phyloP scores from a whole-genome alignment of 179 eudicot species.

The Beta macrorhiza region DNA sequence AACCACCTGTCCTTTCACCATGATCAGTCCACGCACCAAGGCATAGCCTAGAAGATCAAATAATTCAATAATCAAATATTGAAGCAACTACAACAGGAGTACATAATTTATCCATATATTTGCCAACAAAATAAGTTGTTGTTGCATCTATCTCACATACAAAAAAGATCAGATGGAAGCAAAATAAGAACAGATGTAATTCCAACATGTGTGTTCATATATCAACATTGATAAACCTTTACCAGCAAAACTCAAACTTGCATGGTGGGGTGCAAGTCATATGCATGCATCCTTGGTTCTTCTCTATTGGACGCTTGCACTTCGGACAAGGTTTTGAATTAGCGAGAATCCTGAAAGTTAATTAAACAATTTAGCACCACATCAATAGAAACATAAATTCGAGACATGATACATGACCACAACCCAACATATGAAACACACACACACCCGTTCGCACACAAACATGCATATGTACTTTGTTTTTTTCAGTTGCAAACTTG shows the following conservation, averaged over 20 bases:
- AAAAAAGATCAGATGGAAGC: not conserved
- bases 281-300: slow-evolving; percentile 78
- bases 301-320: slow-evolving; percentile 85
- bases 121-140: not conserved
- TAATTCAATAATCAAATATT: not conserved
- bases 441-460: too few relatives aligned
- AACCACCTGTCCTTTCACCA: slow-evolving; percentile 84
- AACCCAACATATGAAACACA: too few relatives aligned
- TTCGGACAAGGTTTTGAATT: slow-evolving; percentile 81
- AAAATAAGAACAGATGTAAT: not conserved
- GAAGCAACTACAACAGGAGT: not conserved
- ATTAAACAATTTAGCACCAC: not conserved
- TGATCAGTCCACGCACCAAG: slow-evolving; percentile 78
- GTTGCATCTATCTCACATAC: not conserved
- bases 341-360: slow-evolving; percentile 56
- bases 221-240: slow-evolving; percentile 22
- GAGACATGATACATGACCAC: too few relatives aligned
- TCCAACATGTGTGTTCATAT: not conserved
- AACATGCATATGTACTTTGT: too few relatives aligned
- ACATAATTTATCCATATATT: not conserved
- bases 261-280: slow-evolving; percentile 75
- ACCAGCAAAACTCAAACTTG: slow-evolving; percentile 70
- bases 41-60: slow-evolving; percentile 55
- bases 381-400: not conserved
- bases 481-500: too few relatives aligned